These are phyloP conservation scores for Cryomyces antarcticus DNA, from an alignment of 495 filamentous ascomycete genomes.

Conservation along the genomic window DNA sequence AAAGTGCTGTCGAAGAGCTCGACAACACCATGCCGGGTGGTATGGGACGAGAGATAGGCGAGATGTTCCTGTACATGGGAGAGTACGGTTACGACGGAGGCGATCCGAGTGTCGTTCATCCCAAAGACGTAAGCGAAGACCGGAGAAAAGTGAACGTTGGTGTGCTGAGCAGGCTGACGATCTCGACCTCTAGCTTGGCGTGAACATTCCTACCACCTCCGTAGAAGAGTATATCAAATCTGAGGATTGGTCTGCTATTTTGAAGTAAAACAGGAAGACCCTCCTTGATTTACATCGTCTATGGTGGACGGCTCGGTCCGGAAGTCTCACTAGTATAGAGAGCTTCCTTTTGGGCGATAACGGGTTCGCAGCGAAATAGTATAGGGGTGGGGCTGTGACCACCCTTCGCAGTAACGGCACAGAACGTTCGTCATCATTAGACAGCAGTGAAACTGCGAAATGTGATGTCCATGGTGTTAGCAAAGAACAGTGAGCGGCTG, in stretches of 20 bases:
- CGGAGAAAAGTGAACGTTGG: neutral
- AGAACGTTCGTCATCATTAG: too few species aligned
- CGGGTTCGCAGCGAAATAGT: too few species aligned
- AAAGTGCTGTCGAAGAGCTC: conserved; percentile 4
- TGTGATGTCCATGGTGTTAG: too few species aligned
- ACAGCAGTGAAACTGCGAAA: too few species aligned
- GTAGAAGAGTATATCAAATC: conserved; percentile 16
- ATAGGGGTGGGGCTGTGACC: too few species aligned
- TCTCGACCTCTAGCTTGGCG: conserved; percentile 7
- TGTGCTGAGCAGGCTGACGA: neutral
- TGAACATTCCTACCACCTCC: conserved; percentile 10
- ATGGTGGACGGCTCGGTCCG: too few species aligned
- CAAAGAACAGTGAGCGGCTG: too few species aligned
- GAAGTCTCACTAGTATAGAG: too few species aligned
- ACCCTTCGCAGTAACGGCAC: too few species aligned
- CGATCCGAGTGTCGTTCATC: conserved; percentile 10
- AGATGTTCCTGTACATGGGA: conserved; percentile 16
- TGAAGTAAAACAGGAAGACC: neutral
- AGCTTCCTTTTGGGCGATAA: too few species aligned
- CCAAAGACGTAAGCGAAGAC: conserved; percentile 4
- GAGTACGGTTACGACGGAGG: conserved; percentile 21
- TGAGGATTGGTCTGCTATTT: conserved; percentile 11
- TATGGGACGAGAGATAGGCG: conserved; percentile 14
- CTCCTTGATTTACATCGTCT: too few species aligned
- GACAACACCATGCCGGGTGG: conserved; percentile 6